Conservation (phyloP, 768 basidiomycete genomes). For the Megacollybia marginata region DNA sequence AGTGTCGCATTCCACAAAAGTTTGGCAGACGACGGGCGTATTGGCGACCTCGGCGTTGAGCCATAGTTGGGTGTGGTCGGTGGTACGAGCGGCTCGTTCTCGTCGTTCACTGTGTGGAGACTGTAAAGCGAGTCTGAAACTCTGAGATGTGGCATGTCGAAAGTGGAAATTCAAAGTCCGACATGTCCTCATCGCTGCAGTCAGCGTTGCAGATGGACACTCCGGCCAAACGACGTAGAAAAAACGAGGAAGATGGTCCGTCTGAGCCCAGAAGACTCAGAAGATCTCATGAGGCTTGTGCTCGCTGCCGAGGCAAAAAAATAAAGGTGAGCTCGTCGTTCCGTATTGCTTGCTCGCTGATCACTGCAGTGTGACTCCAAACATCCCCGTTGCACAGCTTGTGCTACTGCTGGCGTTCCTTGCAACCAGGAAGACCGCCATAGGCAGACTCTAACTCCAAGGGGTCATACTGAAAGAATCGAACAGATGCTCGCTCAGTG, state of each 20-base stretch:
- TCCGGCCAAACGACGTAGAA: slow-evolving; percentile 44
- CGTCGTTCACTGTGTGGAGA: slow-evolving; percentile 46
- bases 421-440: slow-evolving; percentile 89
- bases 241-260: slow-evolving; percentile 49
- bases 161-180: neutral
- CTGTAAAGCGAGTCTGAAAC: slow-evolving; percentile 44
- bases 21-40: slow-evolving; percentile 36
- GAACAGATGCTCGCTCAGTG: slow-evolving; percentile 78
- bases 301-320: slow-evolving; percentile 93
- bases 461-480: slow-evolving; percentile 77
- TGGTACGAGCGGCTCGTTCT: slow-evolving; percentile 34
- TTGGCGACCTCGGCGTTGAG: slow-evolving; percentile 29
- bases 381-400: slow-evolving; percentile 81
- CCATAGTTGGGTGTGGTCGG: slow-evolving; percentile 47
- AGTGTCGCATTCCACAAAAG: slow-evolving; percentile 75
- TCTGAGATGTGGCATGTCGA: slow-evolving; percentile 15
- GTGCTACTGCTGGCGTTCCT: slow-evolving; percentile 67
- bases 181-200: slow-evolving; percentile 45
- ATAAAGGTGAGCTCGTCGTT: slow-evolving; percentile 72
- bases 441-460: slow-evolving; percentile 76
- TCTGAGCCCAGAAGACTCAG: slow-evolving; percentile 73
- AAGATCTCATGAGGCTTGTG: slow-evolving; percentile 88
- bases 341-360: slow-evolving; percentile 82
- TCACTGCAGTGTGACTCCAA: slow-evolving; percentile 79
- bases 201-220: slow-evolving; percentile 61